Percentiles rank a stretch among this genome's conserved stretches.
Conservation (phyloP, 345 rosid genomes). For the Excoecaria cochinchinensis region DNA sequence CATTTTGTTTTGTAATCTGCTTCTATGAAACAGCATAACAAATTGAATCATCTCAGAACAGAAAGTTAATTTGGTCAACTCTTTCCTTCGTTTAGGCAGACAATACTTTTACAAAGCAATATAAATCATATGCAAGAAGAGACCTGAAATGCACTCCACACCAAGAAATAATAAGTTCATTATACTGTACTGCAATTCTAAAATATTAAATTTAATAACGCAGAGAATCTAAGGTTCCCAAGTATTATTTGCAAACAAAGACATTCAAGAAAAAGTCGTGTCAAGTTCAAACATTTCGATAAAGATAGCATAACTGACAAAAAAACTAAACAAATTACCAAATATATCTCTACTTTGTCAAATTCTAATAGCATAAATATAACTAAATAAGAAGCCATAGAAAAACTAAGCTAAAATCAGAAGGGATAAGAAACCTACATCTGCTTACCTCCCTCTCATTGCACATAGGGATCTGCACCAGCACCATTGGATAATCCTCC, state of each 20-base stretch:
- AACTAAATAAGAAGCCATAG: not conserved
- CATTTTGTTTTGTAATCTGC: not conserved
- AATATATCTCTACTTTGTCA: not conserved
- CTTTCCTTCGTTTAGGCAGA: not conserved
- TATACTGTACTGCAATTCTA: not conserved
- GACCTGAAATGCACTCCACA: not conserved
- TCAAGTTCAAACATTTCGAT: not conserved
- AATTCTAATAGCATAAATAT: not conserved
- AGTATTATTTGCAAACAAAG: not conserved
- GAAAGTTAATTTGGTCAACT: not conserved
- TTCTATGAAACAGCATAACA: not conserved
- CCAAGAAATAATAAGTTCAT: no score
- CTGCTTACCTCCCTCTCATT: slow-evolving; percentile 96
- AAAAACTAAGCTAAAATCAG: not conserved
- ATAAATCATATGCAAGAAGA: not conserved
- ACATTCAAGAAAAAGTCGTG: not conserved
- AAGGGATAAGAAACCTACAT: slow-evolving; percentile 46
- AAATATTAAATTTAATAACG: no score
- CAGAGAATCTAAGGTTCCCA: not conserved
- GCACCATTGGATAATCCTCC: slow-evolving; percentile 79
- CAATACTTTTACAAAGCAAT: not conserved
- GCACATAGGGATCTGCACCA: slow-evolving; percentile 97
- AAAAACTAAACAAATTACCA: not conserved
- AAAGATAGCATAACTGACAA: not conserved
- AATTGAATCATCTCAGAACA: not conserved